phyloP scores from a whole-genome alignment of 108 stramenopile species.

The Skeletonema marinoi region DNA sequence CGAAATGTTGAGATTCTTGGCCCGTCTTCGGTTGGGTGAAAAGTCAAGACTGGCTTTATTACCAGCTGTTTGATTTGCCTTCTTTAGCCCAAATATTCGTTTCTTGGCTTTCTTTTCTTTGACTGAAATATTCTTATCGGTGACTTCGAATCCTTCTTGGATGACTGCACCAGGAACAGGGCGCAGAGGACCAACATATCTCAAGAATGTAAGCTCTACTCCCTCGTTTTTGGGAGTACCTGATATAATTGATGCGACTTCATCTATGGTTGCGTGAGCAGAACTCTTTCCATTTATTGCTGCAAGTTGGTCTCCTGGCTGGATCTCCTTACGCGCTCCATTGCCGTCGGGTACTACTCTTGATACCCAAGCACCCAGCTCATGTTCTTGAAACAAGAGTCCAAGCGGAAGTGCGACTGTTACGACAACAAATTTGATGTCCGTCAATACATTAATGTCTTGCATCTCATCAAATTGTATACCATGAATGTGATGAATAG shows the following conservation, averaged over 20 bases:
- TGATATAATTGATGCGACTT: slow-evolving; percentile 61
- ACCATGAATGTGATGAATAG: slow-evolving; percentile 67
- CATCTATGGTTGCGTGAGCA: slow-evolving; percentile 68
- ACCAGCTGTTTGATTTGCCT: background rate
- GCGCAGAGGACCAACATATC: slow-evolving; percentile 75
- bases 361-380: slow-evolving; percentile 74
- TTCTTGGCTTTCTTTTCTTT: background rate
- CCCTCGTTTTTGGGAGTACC: slow-evolving; percentile 33
- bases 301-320: slow-evolving; percentile 82
- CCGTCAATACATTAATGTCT: slow-evolving; percentile 56
- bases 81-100: background rate
- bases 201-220: slow-evolving; percentile 71
- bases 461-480: slow-evolving; percentile 63
- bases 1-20: background rate
- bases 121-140: slow-evolving; percentile 12
- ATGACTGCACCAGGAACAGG: slow-evolving; percentile 43
- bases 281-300: slow-evolving; percentile 73
- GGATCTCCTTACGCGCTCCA: slow-evolving; percentile 55
- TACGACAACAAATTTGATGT: slow-evolving; percentile 71
- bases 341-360: slow-evolving; percentile 72
- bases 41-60: background rate
- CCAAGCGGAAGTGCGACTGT: slow-evolving; percentile 73
- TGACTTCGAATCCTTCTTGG: slow-evolving; percentile 51
- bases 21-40: background rate
- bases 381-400: slow-evolving; percentile 71